Percentiles rank a stretch among this genome's conserved stretches.
These are phyloP conservation scores for Colletotrichum sp. DNA, from an alignment of 2,329 filamentous ascomycete species.

Conservation along the genomic window DNA sequence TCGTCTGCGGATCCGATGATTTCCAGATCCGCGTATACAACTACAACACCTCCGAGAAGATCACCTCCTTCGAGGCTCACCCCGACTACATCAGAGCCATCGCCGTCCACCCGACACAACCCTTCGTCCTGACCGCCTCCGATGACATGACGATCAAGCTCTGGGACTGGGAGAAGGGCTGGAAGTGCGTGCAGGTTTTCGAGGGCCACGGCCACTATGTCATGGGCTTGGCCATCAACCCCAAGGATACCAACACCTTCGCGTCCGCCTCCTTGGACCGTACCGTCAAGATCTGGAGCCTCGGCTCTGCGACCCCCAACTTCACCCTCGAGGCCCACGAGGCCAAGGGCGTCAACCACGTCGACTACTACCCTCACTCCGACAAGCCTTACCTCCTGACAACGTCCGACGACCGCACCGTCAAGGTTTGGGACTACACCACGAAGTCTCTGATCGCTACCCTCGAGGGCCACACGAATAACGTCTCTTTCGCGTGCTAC, in stretches of 20 bases:
- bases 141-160: constrained; percentile 99
- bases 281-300: constrained; percentile 97
- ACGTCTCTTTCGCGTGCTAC: constrained; percentile 97
- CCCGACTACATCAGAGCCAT: constrained; percentile 99
- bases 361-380: constrained; percentile 83
- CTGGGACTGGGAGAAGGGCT: constrained; percentile 98
- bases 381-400: constrained; percentile 90
- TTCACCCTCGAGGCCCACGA: constrained; percentile 97
- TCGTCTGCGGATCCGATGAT: constrained; percentile 92
- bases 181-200: constrained; percentile 97
- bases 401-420: constrained; percentile 80
- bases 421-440: constrained; percentile 99
- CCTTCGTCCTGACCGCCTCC: constrained; percentile 93
- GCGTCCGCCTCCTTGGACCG: constrained; percentile 94
- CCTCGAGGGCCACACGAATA: constrained; percentile 95
- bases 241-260: constrained; percentile 92
- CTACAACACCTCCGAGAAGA: constrained; percentile 99
- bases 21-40: constrained; percentile 85
- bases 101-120: constrained; percentile 91
- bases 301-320: constrained; percentile 92
- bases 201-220: constrained; percentile 97
- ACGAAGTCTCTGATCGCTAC: constrained; percentile 97
- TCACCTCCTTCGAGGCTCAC: constrained; percentile 95
- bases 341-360: constrained; percentile 96
- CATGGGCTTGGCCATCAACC: constrained; percentile 96